A percentile compares a stretch with the other conserved stretches of the same genome.
Evolutionary conservation across 2,329 filamentous ascomycete species (phyloP).

Genomic region (Calcarisporium arbuscula): DNA sequence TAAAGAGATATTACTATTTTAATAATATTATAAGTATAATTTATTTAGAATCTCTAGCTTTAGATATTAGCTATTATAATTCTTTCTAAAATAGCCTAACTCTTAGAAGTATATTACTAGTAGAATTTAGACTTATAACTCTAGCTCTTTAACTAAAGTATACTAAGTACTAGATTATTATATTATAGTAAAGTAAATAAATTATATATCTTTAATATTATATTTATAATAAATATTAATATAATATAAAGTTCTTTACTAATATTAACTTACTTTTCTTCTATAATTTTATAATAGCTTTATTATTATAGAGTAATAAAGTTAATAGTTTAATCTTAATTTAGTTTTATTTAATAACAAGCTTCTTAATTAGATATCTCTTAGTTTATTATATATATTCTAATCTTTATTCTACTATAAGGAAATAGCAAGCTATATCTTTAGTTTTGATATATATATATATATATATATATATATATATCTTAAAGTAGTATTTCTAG

Average conservation of each 20-base stretch:
- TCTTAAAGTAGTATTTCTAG: too few species aligned
- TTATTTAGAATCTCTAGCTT: background rate
- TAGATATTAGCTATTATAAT: background rate
- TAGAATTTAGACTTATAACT: background rate
- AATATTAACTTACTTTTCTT: background rate
- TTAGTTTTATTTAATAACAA: background rate
- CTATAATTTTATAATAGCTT: too few species aligned
- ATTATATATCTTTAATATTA: background rate
- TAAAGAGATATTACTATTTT: background rate
- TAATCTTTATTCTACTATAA: too few species aligned
- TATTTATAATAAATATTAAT: background rate
- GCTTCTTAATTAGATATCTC: too few species aligned
- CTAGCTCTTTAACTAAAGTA: background rate
- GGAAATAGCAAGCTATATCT: too few species aligned
- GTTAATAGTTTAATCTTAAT: background rate
- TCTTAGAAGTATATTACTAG: background rate
- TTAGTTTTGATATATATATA: too few species aligned
- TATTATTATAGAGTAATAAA: too few species aligned
- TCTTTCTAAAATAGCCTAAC: background rate
- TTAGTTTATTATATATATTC: too few species aligned
- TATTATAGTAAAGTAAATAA: background rate
- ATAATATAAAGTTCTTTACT: background rate
- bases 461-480: too few species aligned
- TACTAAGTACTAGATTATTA: background rate
- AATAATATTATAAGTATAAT: background rate